Base-by-base conservation (phyloP, 2,329 filamentous ascomycete species). In the Fusarium annulatum region DNA sequence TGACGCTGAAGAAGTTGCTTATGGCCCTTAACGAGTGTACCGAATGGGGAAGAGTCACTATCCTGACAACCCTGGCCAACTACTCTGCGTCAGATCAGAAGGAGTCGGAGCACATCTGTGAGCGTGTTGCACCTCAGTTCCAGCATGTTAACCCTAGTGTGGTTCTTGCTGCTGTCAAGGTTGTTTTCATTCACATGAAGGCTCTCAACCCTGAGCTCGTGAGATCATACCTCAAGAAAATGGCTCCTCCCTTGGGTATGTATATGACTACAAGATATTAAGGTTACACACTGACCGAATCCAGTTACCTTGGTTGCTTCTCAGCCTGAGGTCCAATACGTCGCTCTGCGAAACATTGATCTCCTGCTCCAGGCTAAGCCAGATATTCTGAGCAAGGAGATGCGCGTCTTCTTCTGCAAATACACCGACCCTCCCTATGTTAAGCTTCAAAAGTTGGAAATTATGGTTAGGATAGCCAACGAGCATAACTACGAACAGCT, bases 381-480 rank as follows among this genome's bases (percentile, higher is more conserved):
- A 16, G 95, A 97, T 76, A 98, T 99, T 63, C 88, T 99, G 15
- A 97, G 94, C 87, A 98, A 98, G 83, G 96, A 99, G 83, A 91
- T 99, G 79, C 91, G 96, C 49, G 96, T 99, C 14, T 99, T 99
- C 86, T 99, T 99, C 86, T 99, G 96, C 92, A 99, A 99, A 85
- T 99, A 99, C 86, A 98, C 98, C 81, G 96, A 99, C 77, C 96
- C 96, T 4, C 95, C 95, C 28, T 99, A 99, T 81, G 92, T 99
- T 78, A 99, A 99, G 83, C 91, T 99, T 68, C 93, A 97, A 81
- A 99, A 99, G 81, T 89, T 99, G 56, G 96, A 99, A 81, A 98
- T 98, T 72, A 98, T 99, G 96, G 96, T 99, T 53, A 92, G 96
- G 82, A 98, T 99, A 91, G 94, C 96, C 69, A 98, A 98, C 84